Evolutionary conservation across 2,329 filamentous ascomycete genomes (phyloP), one percentile per base, ranked within the genome.

Genomic region (Arachnomyces sp.): DNA sequence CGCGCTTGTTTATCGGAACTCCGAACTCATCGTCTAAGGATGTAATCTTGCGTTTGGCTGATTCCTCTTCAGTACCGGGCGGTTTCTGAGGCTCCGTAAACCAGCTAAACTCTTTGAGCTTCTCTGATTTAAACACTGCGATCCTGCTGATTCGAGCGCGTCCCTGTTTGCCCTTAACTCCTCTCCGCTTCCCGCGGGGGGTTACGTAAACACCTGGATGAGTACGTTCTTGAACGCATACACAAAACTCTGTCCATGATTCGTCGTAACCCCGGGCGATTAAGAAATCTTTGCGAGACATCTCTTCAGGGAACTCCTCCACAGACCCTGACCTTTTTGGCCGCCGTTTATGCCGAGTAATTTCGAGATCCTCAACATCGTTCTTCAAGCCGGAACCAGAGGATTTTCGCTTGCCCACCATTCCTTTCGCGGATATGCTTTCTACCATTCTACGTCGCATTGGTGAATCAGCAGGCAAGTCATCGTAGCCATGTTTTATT

Each of bases 181-280:
- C 59, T 38, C 62, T 54, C 28, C 63, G 56, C 40, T 56, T 60
- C 13, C 64, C 64, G 30, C 50, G 51, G 3, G 61, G 53, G 8
- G 67, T 67, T 16, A 68, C 42, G 42, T 67, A 68, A 8, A 68
- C 53, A 7, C 67, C 66, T 9, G 62, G 53, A 3, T 42, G 45
- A 9, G 56, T 50, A n/a, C 61, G 60, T 18, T 65, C 56, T 34
- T 66, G 59, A 3, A 61, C 40, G 3, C 63, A 41, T 16, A 61
- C 52, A 25, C 50, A 63, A 41, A 66, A 66, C 42, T 64, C 60
- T 1, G 63, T 65, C 61, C 61, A 67, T 2, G 53, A 56, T 37
- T 65, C 60, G 43, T 67, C 63, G 43, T 65, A 46, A 1, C 64
- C 64, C 39, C 61, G 49, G 15, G 61, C 57, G 42, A 63, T 57